Evolutionary conservation across 208 protist species (phyloP).

Genomic region (Trypanosoma theileri): DNA sequence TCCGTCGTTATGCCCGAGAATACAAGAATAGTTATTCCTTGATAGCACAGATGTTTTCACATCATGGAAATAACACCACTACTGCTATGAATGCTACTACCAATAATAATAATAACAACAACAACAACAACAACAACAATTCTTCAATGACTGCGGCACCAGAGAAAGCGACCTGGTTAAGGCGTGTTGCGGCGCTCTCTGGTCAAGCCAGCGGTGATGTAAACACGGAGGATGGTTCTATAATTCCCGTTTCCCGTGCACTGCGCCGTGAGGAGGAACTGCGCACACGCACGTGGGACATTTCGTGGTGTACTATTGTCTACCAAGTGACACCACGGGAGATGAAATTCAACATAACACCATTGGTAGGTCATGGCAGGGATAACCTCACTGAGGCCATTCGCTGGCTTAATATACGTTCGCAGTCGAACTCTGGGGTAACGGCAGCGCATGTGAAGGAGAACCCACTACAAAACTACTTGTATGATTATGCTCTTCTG

Average conservation of each 20-base stretch:
- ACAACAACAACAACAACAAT: conserved; percentile 11
- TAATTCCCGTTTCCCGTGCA: conserved; percentile 25
- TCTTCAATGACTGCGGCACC: background rate
- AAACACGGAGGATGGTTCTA: conserved; percentile 4
- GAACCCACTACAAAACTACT: conserved; percentile 80
- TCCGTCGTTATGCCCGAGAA: conserved; percentile 77
- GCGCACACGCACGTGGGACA: conserved; percentile 66
- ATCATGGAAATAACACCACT: background rate
- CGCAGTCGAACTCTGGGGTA: conserved; percentile 12
- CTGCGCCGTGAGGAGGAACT: conserved; percentile 46
- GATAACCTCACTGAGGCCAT: conserved; percentile 80
- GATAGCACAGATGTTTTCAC: conserved; percentile 25
- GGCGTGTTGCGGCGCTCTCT: conserved; percentile 5
- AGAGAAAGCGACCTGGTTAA: conserved; percentile 21
- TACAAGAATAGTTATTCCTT: conserved; percentile 42
- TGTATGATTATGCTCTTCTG: conserved; percentile 84
- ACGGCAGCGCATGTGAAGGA: conserved; percentile 47
- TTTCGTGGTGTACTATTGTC: conserved; percentile 80
- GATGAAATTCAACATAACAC: conserved; percentile 88
- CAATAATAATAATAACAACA: conserved; percentile 3
- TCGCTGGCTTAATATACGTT: conserved; percentile 57
- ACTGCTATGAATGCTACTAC: background rate
- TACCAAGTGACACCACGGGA: conserved; percentile 87
- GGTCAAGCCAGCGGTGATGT: background rate
- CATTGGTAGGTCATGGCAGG: conserved; percentile 60